These are phyloP conservation scores for Penstemon barbatus DNA, from an alignment of 257 asterid species.

Conservation along the genomic window DNA sequence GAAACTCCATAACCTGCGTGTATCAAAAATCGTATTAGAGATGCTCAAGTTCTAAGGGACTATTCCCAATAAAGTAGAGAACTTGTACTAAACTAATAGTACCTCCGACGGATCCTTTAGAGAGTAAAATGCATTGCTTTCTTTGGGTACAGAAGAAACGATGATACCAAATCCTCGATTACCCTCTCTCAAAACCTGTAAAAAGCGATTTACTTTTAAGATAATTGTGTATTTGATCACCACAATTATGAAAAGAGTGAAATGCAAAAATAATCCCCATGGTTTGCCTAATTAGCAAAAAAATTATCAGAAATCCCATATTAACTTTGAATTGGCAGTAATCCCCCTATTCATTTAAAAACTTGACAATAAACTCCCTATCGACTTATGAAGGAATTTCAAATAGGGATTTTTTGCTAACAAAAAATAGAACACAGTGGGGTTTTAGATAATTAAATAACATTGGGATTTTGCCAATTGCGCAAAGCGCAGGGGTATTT, in stretches of 20 bases:
- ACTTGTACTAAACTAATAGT: constrained; percentile 19
- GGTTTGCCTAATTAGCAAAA: no score
- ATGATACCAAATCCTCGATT: constrained; percentile 79
- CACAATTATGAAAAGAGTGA: neutral
- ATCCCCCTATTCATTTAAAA: no score
- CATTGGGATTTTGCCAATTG: no score
- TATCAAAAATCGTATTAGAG: neutral
- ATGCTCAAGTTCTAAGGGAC: neutral
- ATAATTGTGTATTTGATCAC: neutral
- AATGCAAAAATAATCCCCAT: no score
- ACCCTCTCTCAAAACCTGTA: constrained; percentile 71
- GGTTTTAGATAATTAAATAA: no score
- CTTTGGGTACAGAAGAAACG: constrained; percentile 84
- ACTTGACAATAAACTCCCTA: no score
- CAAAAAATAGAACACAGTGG: no score
- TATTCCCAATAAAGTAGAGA: neutral
- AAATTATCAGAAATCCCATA: no score
- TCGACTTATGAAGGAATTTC: no score
- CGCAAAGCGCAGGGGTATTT: no score
- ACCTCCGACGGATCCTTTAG: constrained; percentile 92
- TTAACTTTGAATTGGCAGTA: no score
- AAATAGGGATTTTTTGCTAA: no score
- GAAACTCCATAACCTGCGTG: constrained; percentile 81
- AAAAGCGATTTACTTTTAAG: neutral
- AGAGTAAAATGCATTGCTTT: constrained; percentile 84